Evolutionary conservation across 192 early-diverging fungal species (phyloP).

Genomic region (Gaertneriomyces sp.): DNA sequence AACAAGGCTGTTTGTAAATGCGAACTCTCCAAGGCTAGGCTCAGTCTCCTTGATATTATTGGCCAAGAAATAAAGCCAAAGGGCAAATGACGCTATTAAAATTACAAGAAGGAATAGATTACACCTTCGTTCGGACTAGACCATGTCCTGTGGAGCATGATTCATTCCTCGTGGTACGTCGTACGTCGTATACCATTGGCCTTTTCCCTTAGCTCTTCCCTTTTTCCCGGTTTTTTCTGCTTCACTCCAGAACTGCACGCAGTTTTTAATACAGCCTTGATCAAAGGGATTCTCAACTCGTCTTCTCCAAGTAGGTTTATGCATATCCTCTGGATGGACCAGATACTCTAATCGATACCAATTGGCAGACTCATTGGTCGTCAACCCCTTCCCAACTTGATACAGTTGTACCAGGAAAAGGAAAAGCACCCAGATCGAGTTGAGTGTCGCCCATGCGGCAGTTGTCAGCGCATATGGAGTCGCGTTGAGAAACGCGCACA

Average conservation of each 20-base stretch:
- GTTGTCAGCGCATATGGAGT: slow-evolving; percentile 70
- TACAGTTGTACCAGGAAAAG: slow-evolving; percentile 70
- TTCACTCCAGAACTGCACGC: slow-evolving; percentile 72
- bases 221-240: too few species aligned
- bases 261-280: slow-evolving; percentile 75
- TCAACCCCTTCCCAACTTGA: slow-evolving; percentile 73
- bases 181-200: too few species aligned
- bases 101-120: too few species aligned
- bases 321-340: slow-evolving; percentile 47
- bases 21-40: too few species aligned
- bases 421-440: slow-evolving; percentile 79
- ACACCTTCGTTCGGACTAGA: too few species aligned
- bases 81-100: too few species aligned
- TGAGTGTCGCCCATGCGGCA: slow-evolving; percentile 69
- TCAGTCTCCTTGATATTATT: too few species aligned
- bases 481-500: slow-evolving; percentile 72
- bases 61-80: too few species aligned
- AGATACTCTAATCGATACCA: slow-evolving; percentile 65
- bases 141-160: too few species aligned
- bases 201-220: too few species aligned
- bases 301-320: slow-evolving; percentile 37
- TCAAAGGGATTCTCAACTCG: slow-evolving; percentile 70
- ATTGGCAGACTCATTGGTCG: slow-evolving; percentile 90
- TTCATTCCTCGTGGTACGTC: too few species aligned
- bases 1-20: too few species aligned